Percentiles rank a stretch among this genome's conserved stretches.
These are phyloP conservation scores for Penicillium canescens DNA, from an alignment of 495 filamentous ascomycete species.

Conservation along the genomic window DNA sequence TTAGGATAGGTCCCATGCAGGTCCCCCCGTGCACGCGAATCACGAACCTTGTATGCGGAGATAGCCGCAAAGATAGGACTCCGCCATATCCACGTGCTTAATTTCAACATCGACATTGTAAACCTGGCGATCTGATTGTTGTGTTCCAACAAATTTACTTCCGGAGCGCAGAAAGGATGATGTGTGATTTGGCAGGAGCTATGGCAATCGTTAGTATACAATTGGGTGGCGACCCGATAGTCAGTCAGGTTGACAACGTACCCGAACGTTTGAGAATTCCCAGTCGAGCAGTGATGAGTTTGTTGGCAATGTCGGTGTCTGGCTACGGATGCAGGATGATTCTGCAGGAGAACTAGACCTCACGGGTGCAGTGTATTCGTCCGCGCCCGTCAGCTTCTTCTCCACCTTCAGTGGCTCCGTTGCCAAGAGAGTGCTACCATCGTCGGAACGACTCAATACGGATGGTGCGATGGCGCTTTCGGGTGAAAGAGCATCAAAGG, in stretches of 20 bases:
- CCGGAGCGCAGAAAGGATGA: constrained; percentile 87
- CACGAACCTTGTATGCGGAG: constrained; percentile 89
- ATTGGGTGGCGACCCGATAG: constrained; percentile 5
- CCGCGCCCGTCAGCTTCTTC: constrained; percentile 24
- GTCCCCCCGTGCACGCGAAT: neutral
- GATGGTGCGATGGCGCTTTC: constrained; percentile 27
- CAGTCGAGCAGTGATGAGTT: constrained; percentile 55
- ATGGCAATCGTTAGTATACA: constrained; percentile 8
- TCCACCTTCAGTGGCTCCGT: constrained; percentile 32
- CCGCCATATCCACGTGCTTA: constrained; percentile 91
- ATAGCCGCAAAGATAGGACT: constrained; percentile 95
- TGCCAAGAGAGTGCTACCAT: constrained; percentile 30
- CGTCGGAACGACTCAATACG: constrained; percentile 33
- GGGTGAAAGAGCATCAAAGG: constrained; percentile 30
- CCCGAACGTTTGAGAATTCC: constrained; percentile 67
- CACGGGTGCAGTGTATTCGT: constrained; percentile 37
- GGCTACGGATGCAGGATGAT: constrained; percentile 26
- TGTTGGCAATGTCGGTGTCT: constrained; percentile 30
- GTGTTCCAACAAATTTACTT: constrained; percentile 85
- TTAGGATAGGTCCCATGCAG: constrained; percentile 20
- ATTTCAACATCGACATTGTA: constrained; percentile 98
- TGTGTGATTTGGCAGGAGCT: constrained; percentile 54
- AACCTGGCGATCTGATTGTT: constrained; percentile 84
- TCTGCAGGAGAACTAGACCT: constrained; percentile 38
- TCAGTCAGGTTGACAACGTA: constrained; percentile 34